Evolutionary conservation across 345 rosid species (phyloP), one percentile per base, ranked within the genome.

Genomic region (Cardiospermum halicacabum): DNA sequence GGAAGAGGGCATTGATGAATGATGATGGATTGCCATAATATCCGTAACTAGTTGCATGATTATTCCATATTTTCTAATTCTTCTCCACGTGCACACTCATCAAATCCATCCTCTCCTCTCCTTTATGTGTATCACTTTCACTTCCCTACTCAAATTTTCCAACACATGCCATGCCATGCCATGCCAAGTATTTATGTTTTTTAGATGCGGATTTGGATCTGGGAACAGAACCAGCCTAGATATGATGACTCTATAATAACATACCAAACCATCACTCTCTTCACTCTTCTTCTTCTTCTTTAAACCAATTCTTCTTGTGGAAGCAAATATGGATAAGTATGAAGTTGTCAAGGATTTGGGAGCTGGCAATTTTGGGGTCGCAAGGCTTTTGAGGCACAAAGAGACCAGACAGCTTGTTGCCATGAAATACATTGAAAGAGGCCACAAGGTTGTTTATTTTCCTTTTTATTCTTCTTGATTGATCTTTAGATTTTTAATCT

Each of bases 391-490:
- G 62, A 74, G 81, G 68, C 84, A 89, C 70, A 92, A 84, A 71
- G 92, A 91, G 12, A 89, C 96, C 27, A 78, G 81, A 39, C 90
- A 89, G 67, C 94, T 89, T n/a, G 90, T 91, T 58, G 96, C 97
- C 62, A 85, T 91, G 89, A 91, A 91, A 77, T 91, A 85, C 79
- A 91, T 89, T 67, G 94, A 92, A 72, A 78, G 98, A 61, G 98
- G 97, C 49, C 84, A 65, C 65, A 91, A 82, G 96, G 98, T 92
- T 60, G 39, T 7, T 37, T 15, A 10, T n/a, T 6, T 28, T 42
- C 36, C 0, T 43, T 4, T 34, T 24, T 27, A 15, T 51, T 54
- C 7, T 34, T 43, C 32, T 67, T 37, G 54, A 30, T 62, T 69
- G 26, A 28, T 27, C 0, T 34, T 5, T 16, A 13, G 39, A 5